Percentiles rank a stretch among this genome's conserved stretches.
Conservation (phyloP, 768 basidiomycete genomes). For the Clitopilus passeckerianus region DNA sequence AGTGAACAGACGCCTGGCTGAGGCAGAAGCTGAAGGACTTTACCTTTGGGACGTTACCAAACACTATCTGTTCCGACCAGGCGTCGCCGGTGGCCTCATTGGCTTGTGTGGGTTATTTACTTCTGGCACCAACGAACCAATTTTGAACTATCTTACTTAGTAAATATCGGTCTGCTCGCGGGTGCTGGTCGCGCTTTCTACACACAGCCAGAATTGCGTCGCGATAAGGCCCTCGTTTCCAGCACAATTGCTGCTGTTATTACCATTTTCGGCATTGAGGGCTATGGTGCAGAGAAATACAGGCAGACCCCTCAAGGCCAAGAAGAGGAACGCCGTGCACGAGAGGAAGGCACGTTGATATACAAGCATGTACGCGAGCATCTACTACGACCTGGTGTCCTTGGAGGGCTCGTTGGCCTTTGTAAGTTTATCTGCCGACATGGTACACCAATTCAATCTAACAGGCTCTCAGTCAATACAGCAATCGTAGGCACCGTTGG, state of each 20-base stretch:
- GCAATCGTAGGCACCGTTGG: slow-evolving; percentile 59
- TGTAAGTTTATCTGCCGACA: slow-evolving; percentile 29
- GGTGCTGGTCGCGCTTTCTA: slow-evolving; percentile 63
- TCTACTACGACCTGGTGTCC: slow-evolving; percentile 57
- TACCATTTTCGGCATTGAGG: slow-evolving; percentile 56
- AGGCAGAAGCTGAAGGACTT: slow-evolving; percentile 45
- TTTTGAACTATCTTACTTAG: slow-evolving; percentile 23
- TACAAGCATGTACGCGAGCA: slow-evolving; percentile 52
- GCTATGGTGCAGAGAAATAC: slow-evolving; percentile 57
- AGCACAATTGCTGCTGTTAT: slow-evolving; percentile 50
- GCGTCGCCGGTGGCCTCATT: slow-evolving; percentile 67
- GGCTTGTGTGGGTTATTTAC: slow-evolving; percentile 49
- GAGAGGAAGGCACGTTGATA: slow-evolving; percentile 48
- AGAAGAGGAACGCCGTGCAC: slow-evolving; percentile 50
- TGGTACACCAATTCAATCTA: neutral
- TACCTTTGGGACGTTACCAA: slow-evolving; percentile 50
- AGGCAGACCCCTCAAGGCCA: slow-evolving; percentile 53
- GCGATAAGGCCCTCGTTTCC: slow-evolving; percentile 48
- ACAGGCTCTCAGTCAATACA: slow-evolving; percentile 46
- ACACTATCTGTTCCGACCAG: slow-evolving; percentile 55
- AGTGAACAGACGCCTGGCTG: slow-evolving; percentile 29
- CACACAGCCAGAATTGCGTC: slow-evolving; percentile 52
- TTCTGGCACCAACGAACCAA: neutral
- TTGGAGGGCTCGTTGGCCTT: slow-evolving; percentile 59
- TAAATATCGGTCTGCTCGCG: slow-evolving; percentile 67